A percentile compares a stretch with the other conserved stretches of the same genome.
These are phyloP conservation scores for Phaeotremella skinneri DNA, from an alignment of 768 basidiomycete species.

Conservation along the genomic window DNA sequence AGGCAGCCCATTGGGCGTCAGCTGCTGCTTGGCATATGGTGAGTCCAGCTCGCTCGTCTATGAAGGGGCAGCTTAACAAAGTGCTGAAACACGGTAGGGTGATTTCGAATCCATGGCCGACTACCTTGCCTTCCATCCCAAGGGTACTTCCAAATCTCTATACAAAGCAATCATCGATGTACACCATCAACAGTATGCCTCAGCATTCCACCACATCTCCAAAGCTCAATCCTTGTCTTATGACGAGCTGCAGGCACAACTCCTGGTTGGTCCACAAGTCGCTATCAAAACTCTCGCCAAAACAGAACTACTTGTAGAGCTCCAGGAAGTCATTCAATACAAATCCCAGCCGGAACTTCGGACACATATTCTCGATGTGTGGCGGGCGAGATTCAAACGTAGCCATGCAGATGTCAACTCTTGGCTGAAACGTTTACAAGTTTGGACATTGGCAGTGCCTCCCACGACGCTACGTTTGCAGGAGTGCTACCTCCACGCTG, in stretches of 20 bases:
- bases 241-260: conserved; percentile 44
- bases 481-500: conserved; percentile 43
- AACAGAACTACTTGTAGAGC: conserved; percentile 46
- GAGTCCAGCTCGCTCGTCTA: conserved; percentile 7
- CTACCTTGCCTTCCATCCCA: conserved; percentile 45
- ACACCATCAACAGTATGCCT: conserved; percentile 36
- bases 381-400: conserved; percentile 44
- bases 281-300: conserved; percentile 47
- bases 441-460: conserved; percentile 45
- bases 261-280: conserved; percentile 29
- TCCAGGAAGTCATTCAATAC: conserved; percentile 50
- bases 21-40: conserved; percentile 50
- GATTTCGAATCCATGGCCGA: conserved; percentile 49
- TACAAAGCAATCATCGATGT: conserved; percentile 52
- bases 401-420: conserved; percentile 45
- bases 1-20: conserved; percentile 45
- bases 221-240: conserved; percentile 48
- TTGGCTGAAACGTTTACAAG: conserved; percentile 43
- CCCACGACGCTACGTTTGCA: conserved; percentile 35
- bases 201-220: conserved; percentile 44
- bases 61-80: neutral
- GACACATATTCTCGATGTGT: conserved; percentile 28
- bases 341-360: conserved; percentile 44
- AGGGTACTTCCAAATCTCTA: conserved; percentile 47
- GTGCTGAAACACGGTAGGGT: conserved; percentile 17